Conservation (phyloP, 768 basidiomycete genomes). For the Rhodotorula paludigena region DNA sequence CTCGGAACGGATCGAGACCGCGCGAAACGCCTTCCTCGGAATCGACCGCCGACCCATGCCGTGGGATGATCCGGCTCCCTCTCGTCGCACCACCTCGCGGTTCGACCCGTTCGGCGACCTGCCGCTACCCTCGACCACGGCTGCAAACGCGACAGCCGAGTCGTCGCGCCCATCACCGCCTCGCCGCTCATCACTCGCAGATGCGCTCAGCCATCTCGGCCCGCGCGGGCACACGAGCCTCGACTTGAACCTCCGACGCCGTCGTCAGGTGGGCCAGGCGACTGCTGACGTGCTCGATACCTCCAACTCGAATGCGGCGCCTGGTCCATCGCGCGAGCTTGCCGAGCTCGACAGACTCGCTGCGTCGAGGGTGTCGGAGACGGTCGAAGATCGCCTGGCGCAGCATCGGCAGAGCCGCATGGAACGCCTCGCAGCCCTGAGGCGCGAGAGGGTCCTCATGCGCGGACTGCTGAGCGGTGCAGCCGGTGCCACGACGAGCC, state of each 20-base stretch:
- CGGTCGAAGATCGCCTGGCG: constrained; percentile 11
- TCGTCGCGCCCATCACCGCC: not conserved
- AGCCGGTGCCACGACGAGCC: not conserved
- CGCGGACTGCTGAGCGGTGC: constrained; percentile 8
- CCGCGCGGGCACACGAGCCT: not conserved
- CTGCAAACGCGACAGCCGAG: not conserved
- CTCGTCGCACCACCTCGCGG: not conserved
- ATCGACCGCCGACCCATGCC: not conserved
- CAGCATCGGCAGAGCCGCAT: not conserved
- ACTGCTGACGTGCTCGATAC: too few species aligned
- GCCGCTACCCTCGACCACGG: not conserved
- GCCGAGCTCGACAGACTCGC: not conserved
- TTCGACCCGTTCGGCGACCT: constrained; percentile 13
- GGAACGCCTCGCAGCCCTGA: constrained; percentile 12
- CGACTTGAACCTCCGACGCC: not conserved
- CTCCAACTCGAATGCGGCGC: too few species aligned
- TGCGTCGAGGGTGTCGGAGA: not conserved
- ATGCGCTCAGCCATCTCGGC: constrained; percentile 9
- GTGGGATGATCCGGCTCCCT: not conserved
- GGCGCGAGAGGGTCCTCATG: constrained; percentile 24
- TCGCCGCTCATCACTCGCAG: constrained; percentile 5
- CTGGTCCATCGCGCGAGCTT: too few species aligned
- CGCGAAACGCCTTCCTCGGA: not conserved
- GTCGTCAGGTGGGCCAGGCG: not conserved
- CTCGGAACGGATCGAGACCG: too few species aligned